Percentiles rank a stretch among this genome's conserved stretches.
Conservation (phyloP, 1,284 basidiomycete genomes). For the Marasmius sp. region DNA sequence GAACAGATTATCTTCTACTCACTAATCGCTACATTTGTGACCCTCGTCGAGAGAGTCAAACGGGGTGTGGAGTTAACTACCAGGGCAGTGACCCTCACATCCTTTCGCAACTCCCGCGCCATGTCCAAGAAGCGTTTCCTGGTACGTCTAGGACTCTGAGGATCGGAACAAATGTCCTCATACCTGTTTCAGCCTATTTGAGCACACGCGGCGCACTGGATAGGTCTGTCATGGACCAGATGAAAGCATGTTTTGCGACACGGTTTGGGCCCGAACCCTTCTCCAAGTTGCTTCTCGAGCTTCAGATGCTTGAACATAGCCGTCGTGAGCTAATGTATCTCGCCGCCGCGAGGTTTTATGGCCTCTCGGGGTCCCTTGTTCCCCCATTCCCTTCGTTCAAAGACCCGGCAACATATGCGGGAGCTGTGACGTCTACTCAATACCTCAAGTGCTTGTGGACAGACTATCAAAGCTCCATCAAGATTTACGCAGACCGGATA, state of each 20-base stretch:
- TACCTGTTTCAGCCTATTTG: constrained; percentile 9
- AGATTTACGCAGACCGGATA: constrained; percentile 10
- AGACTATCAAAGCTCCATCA: constrained; percentile 6
- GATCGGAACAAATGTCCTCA: not conserved
- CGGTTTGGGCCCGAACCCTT: constrained; percentile 17
- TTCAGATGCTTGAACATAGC: constrained; percentile 9
- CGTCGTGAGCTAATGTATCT: constrained; percentile 15
- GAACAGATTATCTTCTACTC: constrained; percentile 15
- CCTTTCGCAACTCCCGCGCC: constrained; percentile 12
- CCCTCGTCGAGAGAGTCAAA: not conserved
- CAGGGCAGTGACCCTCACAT: constrained; percentile 13
- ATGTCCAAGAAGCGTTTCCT: constrained; percentile 14
- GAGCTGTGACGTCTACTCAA: constrained; percentile 6
- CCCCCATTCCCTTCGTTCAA: constrained; percentile 8
- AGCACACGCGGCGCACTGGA: constrained; percentile 13
- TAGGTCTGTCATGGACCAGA: constrained; percentile 11
- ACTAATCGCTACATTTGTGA: constrained; percentile 16
- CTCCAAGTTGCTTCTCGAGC: constrained; percentile 10
- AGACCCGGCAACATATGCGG: constrained; percentile 6
- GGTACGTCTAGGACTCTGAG: constrained; percentile 4
- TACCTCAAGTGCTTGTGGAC: constrained; percentile 13
- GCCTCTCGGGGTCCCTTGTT: not conserved
- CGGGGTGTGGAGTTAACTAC: constrained; percentile 11
- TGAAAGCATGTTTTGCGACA: constrained; percentile 11
- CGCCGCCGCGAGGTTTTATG: not conserved